phyloP scores from a whole-genome alignment of 768 basidiomycete genomes.

The Lanmaoa rubissima region DNA sequence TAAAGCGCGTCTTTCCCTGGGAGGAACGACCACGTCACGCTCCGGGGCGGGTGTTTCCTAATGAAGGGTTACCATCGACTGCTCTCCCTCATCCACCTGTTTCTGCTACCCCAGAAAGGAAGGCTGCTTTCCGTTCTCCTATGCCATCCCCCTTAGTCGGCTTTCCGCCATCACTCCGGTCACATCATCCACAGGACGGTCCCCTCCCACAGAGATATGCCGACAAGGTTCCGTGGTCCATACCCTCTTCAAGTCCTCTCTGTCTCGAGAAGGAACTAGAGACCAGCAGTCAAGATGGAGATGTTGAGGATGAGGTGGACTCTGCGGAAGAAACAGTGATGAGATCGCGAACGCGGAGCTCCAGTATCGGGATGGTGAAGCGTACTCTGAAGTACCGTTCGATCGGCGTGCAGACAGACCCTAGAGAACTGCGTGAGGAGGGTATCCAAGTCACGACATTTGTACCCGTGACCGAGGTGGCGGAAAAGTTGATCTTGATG shows the following conservation, averaged over 20 bases:
- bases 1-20: constrained; percentile 93
- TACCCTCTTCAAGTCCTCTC: constrained; percentile 37
- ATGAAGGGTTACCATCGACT: constrained; percentile 50
- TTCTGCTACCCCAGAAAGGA: constrained; percentile 29
- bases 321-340: constrained; percentile 41
- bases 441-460: constrained; percentile 54
- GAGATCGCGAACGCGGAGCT: constrained; percentile 37
- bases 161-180: constrained; percentile 57
- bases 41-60: constrained; percentile 74
- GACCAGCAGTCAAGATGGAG: constrained; percentile 76
- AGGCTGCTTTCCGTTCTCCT: constrained; percentile 18
- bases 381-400: constrained; percentile 50
- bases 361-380: constrained; percentile 23
- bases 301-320: constrained; percentile 74
- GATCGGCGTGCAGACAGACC: constrained; percentile 69
- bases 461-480: constrained; percentile 13
- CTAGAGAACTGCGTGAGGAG: constrained; percentile 51
- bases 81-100: constrained; percentile 33
- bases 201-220: constrained; percentile 81
- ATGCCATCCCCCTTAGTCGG: constrained; percentile 39
- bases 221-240: constrained; percentile 53
- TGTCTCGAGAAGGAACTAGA: constrained; percentile 34
- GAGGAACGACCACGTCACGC: constrained; percentile 68
- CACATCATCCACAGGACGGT: constrained; percentile 83
- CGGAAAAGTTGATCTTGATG: constrained; percentile 23